Evolutionary conservation across 192 early-diverging fungal genomes (phyloP).

Genomic region (Funneliformis mosseae): DNA sequence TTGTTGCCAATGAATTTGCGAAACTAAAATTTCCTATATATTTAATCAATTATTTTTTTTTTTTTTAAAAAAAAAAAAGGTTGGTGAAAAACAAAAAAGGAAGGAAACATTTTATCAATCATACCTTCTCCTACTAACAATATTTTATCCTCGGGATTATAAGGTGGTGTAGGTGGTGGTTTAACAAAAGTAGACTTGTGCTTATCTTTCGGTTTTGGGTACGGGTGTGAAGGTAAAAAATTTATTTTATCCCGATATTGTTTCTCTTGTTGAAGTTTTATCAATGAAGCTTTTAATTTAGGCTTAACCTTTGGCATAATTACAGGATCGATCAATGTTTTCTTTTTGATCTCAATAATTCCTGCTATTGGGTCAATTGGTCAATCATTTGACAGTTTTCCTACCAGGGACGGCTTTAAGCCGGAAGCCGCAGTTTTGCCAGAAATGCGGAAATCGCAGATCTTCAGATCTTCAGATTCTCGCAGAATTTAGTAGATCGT

Average conservation of each 20-base stretch:
- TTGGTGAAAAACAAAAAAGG: background rate
- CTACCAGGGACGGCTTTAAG: no score
- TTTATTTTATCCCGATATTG: background rate
- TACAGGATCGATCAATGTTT: background rate
- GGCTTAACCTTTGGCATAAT: conserved; percentile 28
- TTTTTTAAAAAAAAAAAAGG: background rate
- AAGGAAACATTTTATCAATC: background rate
- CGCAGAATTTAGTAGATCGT: no score
- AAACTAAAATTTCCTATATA: conserved; percentile 88
- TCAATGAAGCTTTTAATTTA: conserved; percentile 26
- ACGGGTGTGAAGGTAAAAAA: background rate
- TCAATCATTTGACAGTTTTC: no score
- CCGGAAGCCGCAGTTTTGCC: no score
- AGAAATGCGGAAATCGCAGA: no score
- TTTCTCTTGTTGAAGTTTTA: conserved; percentile 31
- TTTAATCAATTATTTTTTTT: background rate
- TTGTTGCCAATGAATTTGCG: conserved; percentile 67
- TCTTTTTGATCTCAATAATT: no score
- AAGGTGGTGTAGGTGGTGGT: conserved; percentile 46
- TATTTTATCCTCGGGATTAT: conserved; percentile 59
- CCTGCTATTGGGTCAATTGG: no score
- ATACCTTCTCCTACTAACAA: conserved; percentile 77
- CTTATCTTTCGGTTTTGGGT: background rate
- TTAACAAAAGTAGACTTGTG: background rate
- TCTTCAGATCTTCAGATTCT: no score